Percentiles rank a stretch among this genome's conserved stretches.
These are phyloP conservation scores for Phytophthora citrophthora DNA, from an alignment of 352 stramenopile genomes.

Conservation along the genomic window DNA sequence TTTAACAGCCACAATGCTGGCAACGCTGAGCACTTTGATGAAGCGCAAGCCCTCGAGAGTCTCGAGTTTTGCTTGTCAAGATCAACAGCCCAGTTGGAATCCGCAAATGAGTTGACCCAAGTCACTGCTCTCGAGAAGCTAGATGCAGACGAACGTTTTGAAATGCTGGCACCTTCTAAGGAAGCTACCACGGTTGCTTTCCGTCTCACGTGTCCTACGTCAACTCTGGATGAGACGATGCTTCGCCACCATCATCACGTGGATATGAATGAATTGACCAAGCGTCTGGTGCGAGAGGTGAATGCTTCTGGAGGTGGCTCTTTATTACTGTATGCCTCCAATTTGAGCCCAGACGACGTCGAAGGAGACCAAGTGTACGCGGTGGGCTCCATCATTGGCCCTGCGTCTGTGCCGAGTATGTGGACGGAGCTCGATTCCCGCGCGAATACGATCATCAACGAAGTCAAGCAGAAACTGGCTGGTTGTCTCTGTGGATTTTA, in stretches of 20 bases:
- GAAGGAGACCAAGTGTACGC: constrained; percentile 36
- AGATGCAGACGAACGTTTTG: constrained; percentile 54
- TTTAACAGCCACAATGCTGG: constrained; percentile 16
- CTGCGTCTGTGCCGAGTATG: constrained; percentile 57
- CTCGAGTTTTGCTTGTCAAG: constrained; percentile 40
- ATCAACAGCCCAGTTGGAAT: constrained; percentile 13
- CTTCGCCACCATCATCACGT: constrained; percentile 78
- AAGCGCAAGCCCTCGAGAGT: constrained; percentile 31
- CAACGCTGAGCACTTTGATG: constrained; percentile 32
- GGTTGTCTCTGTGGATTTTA: constrained; percentile 77
- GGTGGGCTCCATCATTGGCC: constrained; percentile 48
- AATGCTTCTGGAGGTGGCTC: constrained; percentile 60
- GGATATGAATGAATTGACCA: constrained; percentile 74
- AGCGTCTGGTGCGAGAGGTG: constrained; percentile 61
- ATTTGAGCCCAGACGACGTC: constrained; percentile 10
- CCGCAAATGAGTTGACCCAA: background rate
- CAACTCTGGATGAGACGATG: constrained; percentile 62
- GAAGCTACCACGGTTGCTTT: constrained; percentile 39
- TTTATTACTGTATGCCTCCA: constrained; percentile 39
- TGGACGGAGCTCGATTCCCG: constrained; percentile 56
- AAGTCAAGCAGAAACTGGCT: constrained; percentile 63
- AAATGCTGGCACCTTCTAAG: constrained; percentile 7
- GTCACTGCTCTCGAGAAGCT: constrained; percentile 37
- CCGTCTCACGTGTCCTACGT: constrained; percentile 55
- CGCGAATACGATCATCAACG: constrained; percentile 50